A percentile compares a stretch with the other conserved stretches of the same genome.
Evolutionary conservation across 108 stramenopile genomes (phyloP).

Genomic region (Epithemia pelagica): DNA sequence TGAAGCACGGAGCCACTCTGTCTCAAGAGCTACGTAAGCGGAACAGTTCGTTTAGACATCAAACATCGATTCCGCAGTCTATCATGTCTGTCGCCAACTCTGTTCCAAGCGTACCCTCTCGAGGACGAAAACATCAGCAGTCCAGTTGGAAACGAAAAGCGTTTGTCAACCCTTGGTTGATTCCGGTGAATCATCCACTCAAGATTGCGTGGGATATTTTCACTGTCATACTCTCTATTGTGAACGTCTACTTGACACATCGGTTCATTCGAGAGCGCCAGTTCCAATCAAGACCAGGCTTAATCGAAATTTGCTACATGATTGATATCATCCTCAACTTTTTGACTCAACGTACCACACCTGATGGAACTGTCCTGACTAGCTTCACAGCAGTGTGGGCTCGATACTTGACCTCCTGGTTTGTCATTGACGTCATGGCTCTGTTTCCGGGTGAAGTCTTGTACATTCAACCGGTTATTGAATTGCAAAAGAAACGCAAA

Average conservation of each 20-base stretch:
- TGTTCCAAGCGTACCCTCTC: background rate
- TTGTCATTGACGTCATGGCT: constrained; percentile 65
- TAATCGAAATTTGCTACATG: constrained; percentile 71
- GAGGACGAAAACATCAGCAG: background rate
- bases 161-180: constrained; percentile 21
- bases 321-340: constrained; percentile 80
- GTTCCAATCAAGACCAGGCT: constrained; percentile 21
- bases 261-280: constrained; percentile 62
- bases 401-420: constrained; percentile 82
- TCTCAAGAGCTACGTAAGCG: background rate
- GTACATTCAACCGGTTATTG: constrained; percentile 70
- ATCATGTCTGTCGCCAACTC: background rate
- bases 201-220: constrained; percentile 76
- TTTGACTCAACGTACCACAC: constrained; percentile 66
- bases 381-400: constrained; percentile 71
- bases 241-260: constrained; percentile 61
- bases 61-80: background rate
- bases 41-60: too few relatives aligned
- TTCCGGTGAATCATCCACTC: constrained; percentile 74
- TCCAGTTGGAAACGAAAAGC: background rate
- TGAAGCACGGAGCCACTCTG: background rate
- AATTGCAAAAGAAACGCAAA: constrained; percentile 63
- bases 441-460: constrained; percentile 74
- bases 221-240: constrained; percentile 64
- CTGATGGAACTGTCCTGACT: constrained; percentile 43